Evolutionary conservation across 176 grass and related monocot species (phyloP).

Genomic region (Bothriochloa decipiens): DNA sequence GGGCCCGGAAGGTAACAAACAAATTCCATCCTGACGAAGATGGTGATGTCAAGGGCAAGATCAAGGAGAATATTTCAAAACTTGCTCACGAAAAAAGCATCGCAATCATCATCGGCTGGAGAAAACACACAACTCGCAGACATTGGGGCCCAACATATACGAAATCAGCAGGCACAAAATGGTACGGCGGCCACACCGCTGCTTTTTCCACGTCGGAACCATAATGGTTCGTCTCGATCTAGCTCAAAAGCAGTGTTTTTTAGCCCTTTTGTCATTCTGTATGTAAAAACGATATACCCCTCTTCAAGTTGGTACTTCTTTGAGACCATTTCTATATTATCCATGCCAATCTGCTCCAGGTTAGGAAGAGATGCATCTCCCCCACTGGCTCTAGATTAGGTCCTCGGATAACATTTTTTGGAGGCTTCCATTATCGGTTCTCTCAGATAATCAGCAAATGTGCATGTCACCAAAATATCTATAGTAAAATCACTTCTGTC

Average conservation of each 20-base stretch:
- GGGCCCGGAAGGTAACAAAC: neutral
- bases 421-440: neutral
- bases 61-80: neutral
- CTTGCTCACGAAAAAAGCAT: neutral
- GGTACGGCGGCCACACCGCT: neutral
- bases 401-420: conserved; percentile 12
- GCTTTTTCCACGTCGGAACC: neutral
- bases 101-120: neutral
- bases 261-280: neutral
- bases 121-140: neutral
- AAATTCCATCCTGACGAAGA: neutral
- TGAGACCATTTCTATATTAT: conserved; percentile 7
- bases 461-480: neutral
- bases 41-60: neutral
- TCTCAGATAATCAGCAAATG: neutral
- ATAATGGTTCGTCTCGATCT: neutral
- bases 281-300: neutral
- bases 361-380: neutral
- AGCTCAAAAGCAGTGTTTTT: neutral
- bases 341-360: neutral
- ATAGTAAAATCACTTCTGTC: too few relatives aligned
- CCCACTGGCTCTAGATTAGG: neutral
- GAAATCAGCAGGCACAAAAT: neutral
- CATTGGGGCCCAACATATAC: neutral
- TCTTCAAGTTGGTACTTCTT: conserved; percentile 17